Base-by-base conservation (phyloP, 2,329 filamentous ascomycete species). In the Stachybotrys echinatus region DNA sequence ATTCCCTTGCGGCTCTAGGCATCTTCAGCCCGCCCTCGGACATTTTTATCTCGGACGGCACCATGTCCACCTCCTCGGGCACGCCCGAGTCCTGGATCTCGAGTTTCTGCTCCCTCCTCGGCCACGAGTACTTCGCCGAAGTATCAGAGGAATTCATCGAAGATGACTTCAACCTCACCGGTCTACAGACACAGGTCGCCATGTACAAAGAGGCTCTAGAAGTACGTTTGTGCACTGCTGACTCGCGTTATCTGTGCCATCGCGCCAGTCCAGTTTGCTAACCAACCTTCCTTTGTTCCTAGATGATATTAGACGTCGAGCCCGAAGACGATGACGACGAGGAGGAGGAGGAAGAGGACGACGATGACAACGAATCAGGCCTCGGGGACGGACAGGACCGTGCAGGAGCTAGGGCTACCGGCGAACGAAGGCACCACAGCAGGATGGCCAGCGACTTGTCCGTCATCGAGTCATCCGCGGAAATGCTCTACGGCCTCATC, bases 121-220 rank as follows among this genome's bases (percentile, higher is more conserved):
- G 94, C 54, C 94, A 99, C 68, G 94, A 99, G 71, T 99, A 97
- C 74, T 99, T 99, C 70, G 94, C 94, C 55, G 94, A 99, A 75
- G 92, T 99, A 47, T 94, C 90, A 43, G 94, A 99, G 73, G 94
- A 99, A 65, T 99, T 99, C 63, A 97, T 99, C 65, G 94, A 99
- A 70, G 94, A 99, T 83, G 94, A 99, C 71, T 99, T 99, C 79
- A 99, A 99, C 71, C 78, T 99, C 57, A 99, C 94, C 1, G 94
- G 94, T 46, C 77, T 99, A 62, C 91, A 96, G 71, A 88, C 86
- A 52, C 92, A 97, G 73, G 94, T 99, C 48, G 87, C 90, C 56
- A 96, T 96, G 89, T 99, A 99, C 71, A 99, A 97, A 72, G 94
- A 99, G 73, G 94, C 94, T 12, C 75, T 99, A 55, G 94, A 99